A percentile compares a stretch with the other conserved stretches of the same genome.
These are phyloP conservation scores for Pezicula rhizophila DNA, from an alignment of 2,329 filamentous ascomycete genomes.

Conservation along the genomic window DNA sequence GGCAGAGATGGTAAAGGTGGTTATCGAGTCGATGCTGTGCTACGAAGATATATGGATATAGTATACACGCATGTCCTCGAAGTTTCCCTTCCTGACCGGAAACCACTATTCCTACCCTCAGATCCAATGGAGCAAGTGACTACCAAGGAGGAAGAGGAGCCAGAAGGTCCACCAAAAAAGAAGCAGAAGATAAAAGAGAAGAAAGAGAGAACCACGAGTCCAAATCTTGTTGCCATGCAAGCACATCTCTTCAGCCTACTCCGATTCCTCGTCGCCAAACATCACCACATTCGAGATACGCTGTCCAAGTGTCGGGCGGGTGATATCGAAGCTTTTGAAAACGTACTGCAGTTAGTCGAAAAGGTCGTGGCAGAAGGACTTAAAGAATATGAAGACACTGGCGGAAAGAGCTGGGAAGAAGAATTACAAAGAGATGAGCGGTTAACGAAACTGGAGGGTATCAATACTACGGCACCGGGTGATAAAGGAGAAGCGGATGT, in stretches of 20 bases:
- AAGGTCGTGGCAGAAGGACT: conserved; percentile 66
- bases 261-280: conserved; percentile 69
- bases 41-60: conserved; percentile 86
- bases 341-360: conserved; percentile 71
- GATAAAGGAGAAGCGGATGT: conserved; percentile 26
- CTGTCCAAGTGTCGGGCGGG: conserved; percentile 63
- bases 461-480: conserved; percentile 30
- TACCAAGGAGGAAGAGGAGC: conserved; percentile 29
- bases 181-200: conserved; percentile 35
- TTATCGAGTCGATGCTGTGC: conserved; percentile 81
- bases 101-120: conserved; percentile 64
- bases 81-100: conserved; percentile 56
- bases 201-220: conserved; percentile 32
- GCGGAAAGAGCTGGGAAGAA: conserved; percentile 42
- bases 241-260: conserved; percentile 90
- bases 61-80: conserved; percentile 73
- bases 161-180: conserved; percentile 27
- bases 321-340: conserved; percentile 72
- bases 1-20: conserved; percentile 74
- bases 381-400: conserved; percentile 54
- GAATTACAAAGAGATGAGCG: conserved; percentile 24
- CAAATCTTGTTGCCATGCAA: conserved; percentile 76
- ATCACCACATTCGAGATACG: conserved; percentile 81
- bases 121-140: conserved; percentile 28
- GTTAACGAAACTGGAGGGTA: conserved; percentile 21